These are phyloP conservation scores for Stagonosporopsis vannaccii DNA, from an alignment of 2,329 filamentous ascomycete genomes.

Conservation along the genomic window DNA sequence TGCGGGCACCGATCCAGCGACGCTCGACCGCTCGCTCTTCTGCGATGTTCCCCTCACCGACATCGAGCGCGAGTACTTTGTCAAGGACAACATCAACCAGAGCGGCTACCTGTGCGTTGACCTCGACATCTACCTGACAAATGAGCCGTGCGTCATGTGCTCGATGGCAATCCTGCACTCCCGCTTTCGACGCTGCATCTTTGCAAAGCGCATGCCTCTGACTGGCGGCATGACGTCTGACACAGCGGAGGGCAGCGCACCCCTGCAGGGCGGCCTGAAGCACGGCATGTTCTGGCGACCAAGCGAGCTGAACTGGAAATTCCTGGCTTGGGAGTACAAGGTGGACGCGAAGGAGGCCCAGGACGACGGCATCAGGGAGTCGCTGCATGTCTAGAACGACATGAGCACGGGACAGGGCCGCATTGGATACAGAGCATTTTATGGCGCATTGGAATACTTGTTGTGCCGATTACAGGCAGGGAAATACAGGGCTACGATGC, in stretches of 20 bases:
- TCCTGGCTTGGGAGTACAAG: slow-evolving; percentile 79
- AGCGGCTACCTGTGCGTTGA: slow-evolving; percentile 94
- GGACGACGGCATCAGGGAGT: slow-evolving; percentile 29
- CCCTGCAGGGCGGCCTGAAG: slow-evolving; percentile 45
- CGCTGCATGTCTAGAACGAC: slow-evolving; percentile 41
- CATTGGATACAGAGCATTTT: slow-evolving; percentile 37
- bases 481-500: slow-evolving; percentile 2
- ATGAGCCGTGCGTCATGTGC: slow-evolving; percentile 96
- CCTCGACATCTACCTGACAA: slow-evolving; percentile 90
- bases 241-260: slow-evolving; percentile 30
- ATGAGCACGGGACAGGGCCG: slow-evolving; percentile 1
- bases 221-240: slow-evolving; percentile 87
- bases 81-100: slow-evolving; percentile 66
- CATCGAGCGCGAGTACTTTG: slow-evolving; percentile 69
- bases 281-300: slow-evolving; percentile 72
- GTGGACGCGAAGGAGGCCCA: slow-evolving; percentile 25
- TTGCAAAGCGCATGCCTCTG: slow-evolving; percentile 77
- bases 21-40: slow-evolving; percentile 60
- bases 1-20: slow-evolving; percentile 40
- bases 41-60: slow-evolving; percentile 73
- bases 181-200: slow-evolving; percentile 85
- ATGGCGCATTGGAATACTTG: slow-evolving; percentile 32
- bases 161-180: slow-evolving; percentile 96
- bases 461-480: slow-evolving; percentile 14
- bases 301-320: slow-evolving; percentile 83